Conservation (phyloP, 257 asterid genomes). For the Nicotiana otophora region DNA sequence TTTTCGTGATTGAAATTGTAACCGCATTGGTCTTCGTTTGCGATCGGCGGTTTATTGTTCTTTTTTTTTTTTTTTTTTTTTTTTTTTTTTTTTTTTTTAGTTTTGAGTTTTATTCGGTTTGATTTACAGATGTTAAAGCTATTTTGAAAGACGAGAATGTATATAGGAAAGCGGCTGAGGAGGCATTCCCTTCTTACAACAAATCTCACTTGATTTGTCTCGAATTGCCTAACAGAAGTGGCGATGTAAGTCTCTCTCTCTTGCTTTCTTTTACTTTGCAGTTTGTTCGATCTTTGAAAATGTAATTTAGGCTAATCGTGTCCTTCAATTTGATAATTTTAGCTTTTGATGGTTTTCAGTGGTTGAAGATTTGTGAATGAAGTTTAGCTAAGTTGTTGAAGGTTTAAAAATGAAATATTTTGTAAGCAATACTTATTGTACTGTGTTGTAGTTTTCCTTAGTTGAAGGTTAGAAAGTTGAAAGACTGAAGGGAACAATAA, state of each 20-base stretch:
- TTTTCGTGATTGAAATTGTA: not conserved
- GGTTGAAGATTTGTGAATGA: not conserved
- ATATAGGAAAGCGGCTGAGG: conserved; percentile 55
- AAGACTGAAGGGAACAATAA: not conserved
- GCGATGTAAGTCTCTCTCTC: conserved; percentile 56
- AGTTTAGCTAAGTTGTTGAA: not conserved
- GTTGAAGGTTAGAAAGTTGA: not conserved
- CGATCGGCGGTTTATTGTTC: not conserved
- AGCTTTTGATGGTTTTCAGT: not conserved
- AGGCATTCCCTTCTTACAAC: conserved; percentile 84
- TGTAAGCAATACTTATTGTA: not conserved
- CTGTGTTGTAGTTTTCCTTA: not conserved
- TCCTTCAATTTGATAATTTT: not conserved
- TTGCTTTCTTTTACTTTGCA: conserved; percentile 6
- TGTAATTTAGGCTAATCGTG: not conserved
- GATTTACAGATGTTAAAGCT: conserved; percentile 56
- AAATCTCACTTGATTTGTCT: conserved; percentile 85
- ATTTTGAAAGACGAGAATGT: conserved; percentile 65
- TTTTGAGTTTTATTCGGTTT: not conserved
- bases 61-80: not conserved
- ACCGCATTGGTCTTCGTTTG: not conserved
- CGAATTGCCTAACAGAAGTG: conserved; percentile 79
- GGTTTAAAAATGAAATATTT: not conserved
- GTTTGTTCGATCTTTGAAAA: not conserved
- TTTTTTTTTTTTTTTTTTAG: not conserved